Conservation (phyloP, 2,329 filamentous ascomycete species). For the Hypoxylon sp. region DNA sequence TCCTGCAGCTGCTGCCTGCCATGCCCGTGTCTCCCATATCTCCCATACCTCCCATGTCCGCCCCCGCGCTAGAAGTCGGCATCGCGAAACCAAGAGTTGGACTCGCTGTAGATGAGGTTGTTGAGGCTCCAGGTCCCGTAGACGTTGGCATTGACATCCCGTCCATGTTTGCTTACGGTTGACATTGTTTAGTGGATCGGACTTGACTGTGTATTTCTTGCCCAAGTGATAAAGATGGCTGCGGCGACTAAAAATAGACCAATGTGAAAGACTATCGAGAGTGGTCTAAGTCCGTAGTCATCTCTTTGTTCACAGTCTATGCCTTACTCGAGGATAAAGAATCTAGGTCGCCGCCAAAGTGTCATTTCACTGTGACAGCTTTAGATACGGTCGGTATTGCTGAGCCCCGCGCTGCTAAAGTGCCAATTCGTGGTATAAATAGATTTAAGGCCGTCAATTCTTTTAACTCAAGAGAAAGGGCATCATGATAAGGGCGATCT, state of each 20-base stretch:
- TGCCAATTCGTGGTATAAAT: neutral
- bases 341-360: neutral
- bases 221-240: neutral
- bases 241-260: neutral
- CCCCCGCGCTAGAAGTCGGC: constrained; percentile 24
- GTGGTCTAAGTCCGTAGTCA: neutral
- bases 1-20: constrained; percentile 37
- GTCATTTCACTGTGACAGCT: neutral
- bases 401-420: neutral
- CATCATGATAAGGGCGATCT: neutral
- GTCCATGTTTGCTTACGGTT: constrained; percentile 22
- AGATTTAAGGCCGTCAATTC: neutral
- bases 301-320: constrained; percentile 14
- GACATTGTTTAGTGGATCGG: neutral
- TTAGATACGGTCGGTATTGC: neutral
- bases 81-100: constrained; percentile 24
- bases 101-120: neutral
- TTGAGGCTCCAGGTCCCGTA: neutral
- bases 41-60: constrained; percentile 21
- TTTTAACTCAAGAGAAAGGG: constrained; percentile 6
- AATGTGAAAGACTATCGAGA: neutral
- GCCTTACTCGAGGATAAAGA: constrained; percentile 19
- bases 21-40: constrained; percentile 28
- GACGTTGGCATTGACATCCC: constrained; percentile 31
- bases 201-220: constrained; percentile 1